A percentile compares a stretch with the other conserved stretches of the same genome.
Conservation (phyloP, 1,284 basidiomycete species). For the Ustilago xerochloae region DNA sequence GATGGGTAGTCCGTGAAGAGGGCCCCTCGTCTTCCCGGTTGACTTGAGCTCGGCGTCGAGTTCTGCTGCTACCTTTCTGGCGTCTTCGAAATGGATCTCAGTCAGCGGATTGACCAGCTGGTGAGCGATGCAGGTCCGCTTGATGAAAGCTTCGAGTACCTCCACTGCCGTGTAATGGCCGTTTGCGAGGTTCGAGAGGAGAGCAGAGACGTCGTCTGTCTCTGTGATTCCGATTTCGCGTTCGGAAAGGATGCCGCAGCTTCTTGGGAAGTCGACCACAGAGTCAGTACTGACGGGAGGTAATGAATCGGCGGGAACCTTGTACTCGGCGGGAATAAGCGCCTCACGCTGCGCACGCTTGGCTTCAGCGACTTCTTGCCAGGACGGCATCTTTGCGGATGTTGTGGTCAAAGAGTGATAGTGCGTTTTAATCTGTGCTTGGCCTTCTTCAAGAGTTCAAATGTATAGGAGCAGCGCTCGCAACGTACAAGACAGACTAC, state of each 20-base stretch:
- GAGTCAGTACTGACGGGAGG: conserved; percentile 28
- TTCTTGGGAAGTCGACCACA: conserved; percentile 38
- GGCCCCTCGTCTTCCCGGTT: conserved; percentile 73
- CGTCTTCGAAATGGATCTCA: conserved; percentile 76
- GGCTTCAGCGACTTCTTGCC: conserved; percentile 37
- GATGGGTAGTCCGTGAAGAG: conserved; percentile 76
- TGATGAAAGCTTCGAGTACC: conserved; percentile 80
- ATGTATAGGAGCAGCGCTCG: too few relatives aligned
- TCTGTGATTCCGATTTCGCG: conserved; percentile 52
- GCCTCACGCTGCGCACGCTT: conserved; percentile 45
- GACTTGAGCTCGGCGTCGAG: conserved; percentile 72
- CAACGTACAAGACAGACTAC: too few relatives aligned
- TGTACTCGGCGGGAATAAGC: conserved; percentile 42
- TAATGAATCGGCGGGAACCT: conserved; percentile 20
- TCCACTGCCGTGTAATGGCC: conserved; percentile 75
- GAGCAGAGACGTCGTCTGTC: conserved; percentile 69
- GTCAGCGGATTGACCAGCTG: conserved; percentile 76
- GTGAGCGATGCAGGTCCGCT: conserved; percentile 82
- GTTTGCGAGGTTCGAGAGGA: conserved; percentile 72
- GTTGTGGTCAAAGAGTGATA: too few relatives aligned
- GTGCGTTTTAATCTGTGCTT: too few relatives aligned
- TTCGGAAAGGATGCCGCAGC: conserved; percentile 31
- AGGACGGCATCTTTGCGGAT: conserved; percentile 21
- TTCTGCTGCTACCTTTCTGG: conserved; percentile 73
- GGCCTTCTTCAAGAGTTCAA: too few relatives aligned